Conservation (phyloP, 352 stramenopile species). For the Globisporangium polare region DNA sequence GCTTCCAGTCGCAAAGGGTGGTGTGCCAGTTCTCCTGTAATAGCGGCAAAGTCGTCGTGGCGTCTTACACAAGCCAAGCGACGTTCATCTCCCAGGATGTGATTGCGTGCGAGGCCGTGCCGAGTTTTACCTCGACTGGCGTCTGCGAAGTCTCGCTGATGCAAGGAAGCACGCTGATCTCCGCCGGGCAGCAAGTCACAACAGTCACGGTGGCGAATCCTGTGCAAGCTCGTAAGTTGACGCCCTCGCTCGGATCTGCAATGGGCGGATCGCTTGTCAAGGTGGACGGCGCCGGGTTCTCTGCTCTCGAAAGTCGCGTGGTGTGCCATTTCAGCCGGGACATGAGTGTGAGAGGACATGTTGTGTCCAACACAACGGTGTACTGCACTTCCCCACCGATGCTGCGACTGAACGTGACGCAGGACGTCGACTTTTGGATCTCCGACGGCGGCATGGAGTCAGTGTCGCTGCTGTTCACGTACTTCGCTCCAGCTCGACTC, state of each 20-base stretch:
- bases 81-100: slow-evolving; percentile 16
- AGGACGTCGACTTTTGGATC: slow-evolving; percentile 30
- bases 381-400: slow-evolving; percentile 24
- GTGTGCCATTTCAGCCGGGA: slow-evolving; percentile 32
- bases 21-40: slow-evolving; percentile 24
- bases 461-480: slow-evolving; percentile 17
- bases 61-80: slow-evolving; percentile 7
- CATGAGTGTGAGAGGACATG: slow-evolving; percentile 12
- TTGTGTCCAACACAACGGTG: slow-evolving; percentile 20
- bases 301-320: slow-evolving; percentile 9
- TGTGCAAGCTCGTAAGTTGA: slow-evolving; percentile 18
- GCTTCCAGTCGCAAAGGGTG: slow-evolving; percentile 17
- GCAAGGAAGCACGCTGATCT: slow-evolving; percentile 22
- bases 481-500: slow-evolving; percentile 19
- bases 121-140: background rate
- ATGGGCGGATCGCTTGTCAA: slow-evolving; percentile 27
- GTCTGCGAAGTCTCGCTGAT: slow-evolving; percentile 24
- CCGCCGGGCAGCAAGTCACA: slow-evolving; percentile 21
- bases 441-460: slow-evolving; percentile 27
- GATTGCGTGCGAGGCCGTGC: slow-evolving; percentile 22
- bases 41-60: background rate
- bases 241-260: slow-evolving; percentile 18
- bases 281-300: slow-evolving; percentile 30
- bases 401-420: background rate
- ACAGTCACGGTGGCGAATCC: slow-evolving; percentile 12